Evolutionary conservation across 2,329 filamentous ascomycete species (phyloP), one percentile per base, ranked within the genome.

Genomic region (Pseudocercospora fuligena): DNA sequence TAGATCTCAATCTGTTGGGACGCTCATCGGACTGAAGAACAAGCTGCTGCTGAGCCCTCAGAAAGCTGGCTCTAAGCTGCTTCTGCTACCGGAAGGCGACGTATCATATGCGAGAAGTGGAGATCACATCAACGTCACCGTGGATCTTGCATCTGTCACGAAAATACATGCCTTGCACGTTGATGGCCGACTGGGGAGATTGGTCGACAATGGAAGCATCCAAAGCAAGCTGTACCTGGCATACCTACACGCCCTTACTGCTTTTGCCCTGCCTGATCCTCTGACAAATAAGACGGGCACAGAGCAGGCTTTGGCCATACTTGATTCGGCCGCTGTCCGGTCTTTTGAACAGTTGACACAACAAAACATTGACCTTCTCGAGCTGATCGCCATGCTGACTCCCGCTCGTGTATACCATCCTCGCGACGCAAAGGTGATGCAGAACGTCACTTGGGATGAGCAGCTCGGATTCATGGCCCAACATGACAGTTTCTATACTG

Each of bases 281-380:
- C 79, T 91, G 0, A 90, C 88, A 0, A 78, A 82, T 0, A 80
- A 83, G 0, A 90, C 87, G 0, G 89, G 89, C 0, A 84, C 82
- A 0, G 89, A 91, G 71, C 88, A 90, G 74, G 70, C 75, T 1
- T 58, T 78, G 2, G 19, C 29, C 1, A 72, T 73, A 1, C 66
- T 78, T 5, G 40, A 56, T 0, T 72, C 71, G 0, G 69, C 67
- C 4, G 70, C 68, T 23, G 63, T 70, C 0, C 59, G 66, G 9
- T 74, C 75, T 0, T 77, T 76, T 51, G 63, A 63, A 0, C 69
- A 69, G 5, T 63, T 78, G 1, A 63, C 71, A 0, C 53, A 71
- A 19, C 46, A 14, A 2, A 58, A 73, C 21, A 12, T 73, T 8
- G 57, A 66, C 0, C 27, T 75, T 0, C 71, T 82, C 0, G 7